Percentiles rank a stretch among this genome's conserved stretches.
phyloP scores from a whole-genome alignment of 2,329 filamentous ascomycete genomes.

The Hymenoscyphus salicellus region DNA sequence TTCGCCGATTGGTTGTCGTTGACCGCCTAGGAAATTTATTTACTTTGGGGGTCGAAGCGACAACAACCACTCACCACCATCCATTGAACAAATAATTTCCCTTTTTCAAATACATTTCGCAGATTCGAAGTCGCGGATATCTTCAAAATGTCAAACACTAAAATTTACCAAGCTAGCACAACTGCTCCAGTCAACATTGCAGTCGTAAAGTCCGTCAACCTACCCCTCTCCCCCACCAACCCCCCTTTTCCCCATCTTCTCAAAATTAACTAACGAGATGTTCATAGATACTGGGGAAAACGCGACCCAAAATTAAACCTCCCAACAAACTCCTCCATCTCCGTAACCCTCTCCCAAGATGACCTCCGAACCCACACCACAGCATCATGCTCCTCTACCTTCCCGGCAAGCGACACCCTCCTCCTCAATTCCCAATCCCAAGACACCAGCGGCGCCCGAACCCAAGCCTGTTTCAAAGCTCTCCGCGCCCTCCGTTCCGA shows the following conservation, averaged over 20 bases:
- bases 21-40: constrained; percentile 21
- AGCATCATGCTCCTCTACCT: constrained; percentile 78
- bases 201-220: constrained; percentile 74
- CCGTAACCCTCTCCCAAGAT: constrained; percentile 89
- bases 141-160: constrained; percentile 34
- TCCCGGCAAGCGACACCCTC: constrained; percentile 66
- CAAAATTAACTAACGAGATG: constrained; percentile 17
- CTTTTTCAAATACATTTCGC: not conserved
- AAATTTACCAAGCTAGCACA: constrained; percentile 85
- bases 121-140: not conserved
- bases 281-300: constrained; percentile 84
- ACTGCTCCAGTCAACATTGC: constrained; percentile 98
- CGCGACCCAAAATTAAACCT: constrained; percentile 91
- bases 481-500: constrained; percentile 73
- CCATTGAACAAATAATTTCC: constrained; percentile 9
- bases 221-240: constrained; percentile 20
- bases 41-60: constrained; percentile 4
- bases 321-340: constrained; percentile 95
- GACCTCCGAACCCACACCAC: constrained; percentile 96
- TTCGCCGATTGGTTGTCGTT: constrained; percentile 25
- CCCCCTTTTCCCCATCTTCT: constrained; percentile 14
- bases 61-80: not conserved
- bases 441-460: constrained; percentile 82
- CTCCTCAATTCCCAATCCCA: constrained; percentile 80
- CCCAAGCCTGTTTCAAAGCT: constrained; percentile 90